Evolutionary conservation across 1,139 yeast genomes (phyloP), one percentile per base, ranked within the genome.

Genomic region (Taphrina deformans): DNA sequence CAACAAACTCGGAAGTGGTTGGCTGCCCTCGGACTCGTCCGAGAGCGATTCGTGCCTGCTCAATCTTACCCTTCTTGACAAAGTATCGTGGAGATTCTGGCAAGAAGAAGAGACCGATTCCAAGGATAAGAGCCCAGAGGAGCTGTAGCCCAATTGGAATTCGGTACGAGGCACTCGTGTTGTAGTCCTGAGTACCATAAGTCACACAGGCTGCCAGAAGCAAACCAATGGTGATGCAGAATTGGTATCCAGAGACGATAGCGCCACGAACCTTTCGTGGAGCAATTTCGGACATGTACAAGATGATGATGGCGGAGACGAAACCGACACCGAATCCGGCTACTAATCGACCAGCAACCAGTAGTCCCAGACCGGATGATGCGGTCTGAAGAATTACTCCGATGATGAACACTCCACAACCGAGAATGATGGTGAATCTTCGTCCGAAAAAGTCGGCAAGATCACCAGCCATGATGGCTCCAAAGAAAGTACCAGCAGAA

Each of bases 201-300:
- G 85, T 84, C 68, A 86, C 83, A 78, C 86, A 80, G 72, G 87
- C 83, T 46, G 90, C 90, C 67, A 87, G 70, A 72, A 87, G 79
- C 68, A 87, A 81, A 72, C 93, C 93, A 67, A 86, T 77, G 35
- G 91, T 86, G 72, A 87, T 83, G 75, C 83, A 82, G 75, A 84
- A 82, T 76, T 87, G 90, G 80, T 84, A 86, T 70, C 87, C 82
- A 51, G 86, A 83, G 56, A 87, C 89, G 45, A 79, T 75, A 45
- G 89, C 83, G 75, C 92, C 93, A 78, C 93, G 82, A 68, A 85
- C 78, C 71, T 82, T 80, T 73, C 81, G 85, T 67, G 92, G 92
- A 45, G 90, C 82, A 69, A 85, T 80, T 76, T 87, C 92, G 67
- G 88, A 81, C 77, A 86, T 85, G 75, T 86, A 86, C 75, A 87